Evolutionary conservation across 257 asterid species (phyloP), one percentile per base, ranked within the genome.

Genomic region (Coffea eugenioides): DNA sequence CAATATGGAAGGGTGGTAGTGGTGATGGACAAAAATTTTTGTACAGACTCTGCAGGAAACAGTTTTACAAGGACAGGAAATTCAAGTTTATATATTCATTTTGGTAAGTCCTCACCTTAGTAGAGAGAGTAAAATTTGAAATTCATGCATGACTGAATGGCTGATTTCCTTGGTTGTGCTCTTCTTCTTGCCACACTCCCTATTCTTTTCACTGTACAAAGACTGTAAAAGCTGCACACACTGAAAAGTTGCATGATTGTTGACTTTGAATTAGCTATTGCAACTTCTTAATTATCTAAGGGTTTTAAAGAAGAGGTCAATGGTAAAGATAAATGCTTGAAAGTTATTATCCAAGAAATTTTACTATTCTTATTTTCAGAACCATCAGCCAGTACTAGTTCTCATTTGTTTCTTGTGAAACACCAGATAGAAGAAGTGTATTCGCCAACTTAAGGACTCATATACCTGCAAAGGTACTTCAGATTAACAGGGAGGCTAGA

Each of bases 41-140:
- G 97, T 54, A 83, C 91, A 49, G 99, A 95, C 78, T 71, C 94
- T 74, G 97, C 98, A 36, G 98, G 98, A 77, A 95, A 95, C 82
- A 85, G 59, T 71, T 92, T 95, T 64, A 79, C 76, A 13, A 86
- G 99, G 85, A 86, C 98, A 12, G 88, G 84, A 45, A 93, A 95
- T 85, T 95, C 99, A 21, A 92, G 92, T 77, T 67, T 89, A 16
- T 69, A 88, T 80, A 74, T 95, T 81, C 98, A 86, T 87, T 91
- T 88, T 77, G 99, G 99, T 93, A 87, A 85, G 94, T 88, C 69
- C 21, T 27, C 54, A 80, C 67, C 71, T 45, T 49, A 18, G 31
- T 49, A 41, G 20, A 48, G 14, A 36, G 13, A 56, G 56, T 16
- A 6, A 54, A 15, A n/a, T 56, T 56, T 18, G 68, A 18, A 57